Evolutionary conservation across 371 early-diverging fungal genomes (phyloP).

Genomic region (Quaeritorhiza haematococci): DNA sequence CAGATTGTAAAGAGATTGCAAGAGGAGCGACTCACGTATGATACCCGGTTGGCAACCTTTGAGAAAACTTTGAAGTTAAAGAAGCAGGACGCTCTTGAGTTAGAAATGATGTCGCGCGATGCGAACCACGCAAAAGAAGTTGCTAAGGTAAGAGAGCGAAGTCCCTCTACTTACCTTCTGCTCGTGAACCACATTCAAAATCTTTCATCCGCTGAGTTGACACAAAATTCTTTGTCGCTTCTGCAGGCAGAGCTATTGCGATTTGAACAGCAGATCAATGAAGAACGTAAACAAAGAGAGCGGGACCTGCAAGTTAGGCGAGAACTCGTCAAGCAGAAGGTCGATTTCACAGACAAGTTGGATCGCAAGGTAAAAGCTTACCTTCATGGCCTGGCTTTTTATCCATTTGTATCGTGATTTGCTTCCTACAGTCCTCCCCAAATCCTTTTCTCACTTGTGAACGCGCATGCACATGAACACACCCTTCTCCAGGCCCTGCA

Average conservation of each 20-base stretch:
- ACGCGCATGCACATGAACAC: not conserved
- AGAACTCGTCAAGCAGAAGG: conserved; percentile 51
- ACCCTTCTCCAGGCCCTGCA: conserved; percentile 25
- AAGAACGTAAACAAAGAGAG: conserved; percentile 52
- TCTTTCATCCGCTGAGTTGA: conserved; percentile 3
- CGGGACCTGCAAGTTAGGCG: conserved; percentile 38
- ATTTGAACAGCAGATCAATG: conserved; percentile 51
- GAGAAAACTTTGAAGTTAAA: conserved; percentile 45
- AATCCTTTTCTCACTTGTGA: not conserved
- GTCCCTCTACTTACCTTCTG: not conserved
- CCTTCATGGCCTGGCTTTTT: not conserved
- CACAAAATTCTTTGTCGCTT: not conserved
- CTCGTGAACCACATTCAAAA: not conserved
- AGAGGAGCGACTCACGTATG: conserved; percentile 51
- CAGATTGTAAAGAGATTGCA: conserved; percentile 48
- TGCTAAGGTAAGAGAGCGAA: conserved; percentile 40
- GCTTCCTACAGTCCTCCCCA: too few species aligned
- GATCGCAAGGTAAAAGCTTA: conserved; percentile 36
- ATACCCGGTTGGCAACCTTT: conserved; percentile 46
- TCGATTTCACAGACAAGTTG: conserved; percentile 44
- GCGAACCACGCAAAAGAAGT: conserved; percentile 55
- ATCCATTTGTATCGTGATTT: not conserved
- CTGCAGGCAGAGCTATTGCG: conserved; percentile 37
- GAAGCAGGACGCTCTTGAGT: conserved; percentile 43
- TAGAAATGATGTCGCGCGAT: conserved; percentile 50